phyloP scores from a whole-genome alignment of 352 stramenopile genomes.

The Albugo laibachii region DNA sequence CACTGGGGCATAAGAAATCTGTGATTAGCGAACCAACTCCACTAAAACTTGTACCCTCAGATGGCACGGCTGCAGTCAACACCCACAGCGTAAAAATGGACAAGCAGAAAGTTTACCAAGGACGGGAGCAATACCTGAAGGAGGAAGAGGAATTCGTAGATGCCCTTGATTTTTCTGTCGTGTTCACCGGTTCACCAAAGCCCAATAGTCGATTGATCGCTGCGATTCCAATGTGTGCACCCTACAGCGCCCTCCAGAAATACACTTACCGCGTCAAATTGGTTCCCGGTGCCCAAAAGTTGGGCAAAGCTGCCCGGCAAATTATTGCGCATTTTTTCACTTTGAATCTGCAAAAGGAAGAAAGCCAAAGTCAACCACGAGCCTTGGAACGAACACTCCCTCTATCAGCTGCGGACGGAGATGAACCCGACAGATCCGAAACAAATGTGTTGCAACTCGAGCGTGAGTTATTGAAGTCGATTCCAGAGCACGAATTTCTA shows the following conservation, averaged over 20 bases:
- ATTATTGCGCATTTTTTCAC: slow-evolving; percentile 69
- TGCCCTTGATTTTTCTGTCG: slow-evolving; percentile 57
- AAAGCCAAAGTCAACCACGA: slow-evolving; percentile 5
- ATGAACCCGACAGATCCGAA: slow-evolving; percentile 12
- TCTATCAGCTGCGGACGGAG: not conserved
- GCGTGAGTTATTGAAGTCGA: slow-evolving; percentile 77
- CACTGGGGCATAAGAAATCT: slow-evolving; percentile 44
- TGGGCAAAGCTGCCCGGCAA: slow-evolving; percentile 79
- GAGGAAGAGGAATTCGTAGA: slow-evolving; percentile 72
- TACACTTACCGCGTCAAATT: slow-evolving; percentile 90
- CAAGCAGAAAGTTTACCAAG: slow-evolving; percentile 45
- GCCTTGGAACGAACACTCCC: not conserved
- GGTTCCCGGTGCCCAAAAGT: slow-evolving; percentile 74
- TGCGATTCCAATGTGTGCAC: slow-evolving; percentile 81
- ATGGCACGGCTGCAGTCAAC: slow-evolving; percentile 8
- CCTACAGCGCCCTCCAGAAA: slow-evolving; percentile 66
- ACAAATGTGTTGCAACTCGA: slow-evolving; percentile 51
- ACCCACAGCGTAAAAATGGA: slow-evolving; percentile 5
- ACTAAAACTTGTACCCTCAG: not conserved
- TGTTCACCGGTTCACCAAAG: slow-evolving; percentile 60
- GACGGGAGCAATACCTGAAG: slow-evolving; percentile 60
- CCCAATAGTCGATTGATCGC: slow-evolving; percentile 76
- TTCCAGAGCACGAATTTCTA: slow-evolving; percentile 78
- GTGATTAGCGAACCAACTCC: slow-evolving; percentile 6
- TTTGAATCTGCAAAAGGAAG: slow-evolving; percentile 44